Evolutionary conservation across 257 asterid species (phyloP).

Genomic region (Handroanthus guayacan): DNA sequence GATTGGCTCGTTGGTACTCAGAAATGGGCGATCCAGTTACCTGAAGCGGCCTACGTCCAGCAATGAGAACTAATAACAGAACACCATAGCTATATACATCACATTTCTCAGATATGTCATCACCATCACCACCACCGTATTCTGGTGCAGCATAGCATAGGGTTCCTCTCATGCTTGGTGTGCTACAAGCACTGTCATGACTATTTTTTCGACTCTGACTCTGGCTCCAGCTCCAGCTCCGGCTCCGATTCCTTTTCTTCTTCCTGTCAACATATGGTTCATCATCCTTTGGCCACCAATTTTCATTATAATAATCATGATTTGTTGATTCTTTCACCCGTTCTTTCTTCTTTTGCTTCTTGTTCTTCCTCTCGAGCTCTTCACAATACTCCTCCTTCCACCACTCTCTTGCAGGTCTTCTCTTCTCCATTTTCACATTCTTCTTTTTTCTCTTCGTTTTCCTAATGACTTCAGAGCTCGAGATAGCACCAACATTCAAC

Average conservation of each 20-base stretch:
- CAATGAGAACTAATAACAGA: slow-evolving; percentile 4
- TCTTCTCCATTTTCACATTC: neutral
- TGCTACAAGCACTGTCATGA: neutral
- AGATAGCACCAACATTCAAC: neutral
- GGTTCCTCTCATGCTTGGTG: neutral
- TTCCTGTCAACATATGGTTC: neutral
- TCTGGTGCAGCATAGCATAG: neutral
- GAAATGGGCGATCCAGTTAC: neutral
- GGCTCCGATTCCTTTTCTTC: neutral
- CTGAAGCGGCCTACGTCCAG: slow-evolving; percentile 3
- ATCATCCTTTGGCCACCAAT: neutral
- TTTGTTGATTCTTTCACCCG: neutral
- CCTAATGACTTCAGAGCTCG: neutral
- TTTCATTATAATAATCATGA: neutral
- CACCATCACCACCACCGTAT: neutral
- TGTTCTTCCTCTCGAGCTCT: neutral
- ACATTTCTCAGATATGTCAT: neutral
- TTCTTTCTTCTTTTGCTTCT: neutral
- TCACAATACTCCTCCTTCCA: slow-evolving; percentile 6
- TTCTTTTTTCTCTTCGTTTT: neutral
- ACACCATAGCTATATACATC: neutral
- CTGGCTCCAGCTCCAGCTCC: neutral
- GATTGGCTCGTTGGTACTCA: neutral
- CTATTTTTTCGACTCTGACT: neutral
- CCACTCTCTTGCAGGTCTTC: slow-evolving; percentile 3